Evolutionary conservation across 2,329 filamentous ascomycete species (phyloP), one percentile per base, ranked within the genome.

Genomic region (Alternaria atra): DNA sequence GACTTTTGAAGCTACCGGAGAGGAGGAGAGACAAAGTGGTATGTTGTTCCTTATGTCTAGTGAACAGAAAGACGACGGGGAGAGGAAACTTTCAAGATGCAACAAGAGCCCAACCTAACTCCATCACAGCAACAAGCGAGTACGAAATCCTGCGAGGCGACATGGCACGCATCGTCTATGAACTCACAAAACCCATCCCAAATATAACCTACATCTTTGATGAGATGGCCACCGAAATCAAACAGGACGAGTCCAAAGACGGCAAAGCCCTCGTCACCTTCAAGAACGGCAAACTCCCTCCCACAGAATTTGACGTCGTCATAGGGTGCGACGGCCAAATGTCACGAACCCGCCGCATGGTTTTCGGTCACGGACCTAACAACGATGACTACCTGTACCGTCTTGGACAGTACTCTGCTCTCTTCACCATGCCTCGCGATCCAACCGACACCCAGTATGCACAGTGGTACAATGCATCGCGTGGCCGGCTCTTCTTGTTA

Each of bases 141-240:
- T 87, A 81, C 60, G 87, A 89, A 75, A 84, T 89, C 50, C 84
- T 89, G 80, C 79, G 87, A 8, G 86, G 84, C 0, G 84, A 87
- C 53, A 68, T 89, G n/a, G 81, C 82, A 4, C 73, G 77, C 10
- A 76, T 88, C 2, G 70, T 89, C 1, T 83, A 84, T 65, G 79
- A 85, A 13, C 75, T 74, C 2, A 80, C 76, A 52, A 55, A 64
- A 23, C 23, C 72, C 46, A 51, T 62, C 10, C 52, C 71, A 5
- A 54, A 72, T 5, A 71, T 79, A 8, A 66, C 71, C 15, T 78
- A 79, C 48, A 46, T 78, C 1, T 81, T 80, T 46, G 75, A 72
- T n/a, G 75, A 70, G 20, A 66, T 64, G 30, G 55, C 74, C 25
- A 59, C 62, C 12, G 67, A 65, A 4, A 70, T 82, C 7, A 17